Conservation (phyloP, 352 stramenopile species). For the Pythium brassicae region DNA sequence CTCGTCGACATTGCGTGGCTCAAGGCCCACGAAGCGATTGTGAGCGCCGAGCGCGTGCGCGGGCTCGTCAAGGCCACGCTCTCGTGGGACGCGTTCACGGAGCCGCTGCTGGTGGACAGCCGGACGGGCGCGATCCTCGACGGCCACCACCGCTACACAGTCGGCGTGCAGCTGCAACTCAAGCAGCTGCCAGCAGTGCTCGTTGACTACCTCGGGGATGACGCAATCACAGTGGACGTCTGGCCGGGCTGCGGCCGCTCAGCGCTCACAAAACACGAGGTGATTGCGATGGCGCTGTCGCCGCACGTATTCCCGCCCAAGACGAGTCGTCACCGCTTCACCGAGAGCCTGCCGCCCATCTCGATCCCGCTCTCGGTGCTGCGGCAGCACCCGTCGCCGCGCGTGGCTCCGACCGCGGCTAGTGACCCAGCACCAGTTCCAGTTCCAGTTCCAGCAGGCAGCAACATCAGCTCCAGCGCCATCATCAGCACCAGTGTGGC, state of each 20-base stretch:
- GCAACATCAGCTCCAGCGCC: not conserved
- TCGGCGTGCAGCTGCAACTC: conserved; percentile 63
- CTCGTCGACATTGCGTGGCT: conserved; percentile 81
- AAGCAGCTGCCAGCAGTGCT: conserved; percentile 73
- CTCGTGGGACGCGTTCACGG: conserved; percentile 78
- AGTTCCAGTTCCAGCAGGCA: too few species aligned
- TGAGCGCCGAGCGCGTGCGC: conserved; percentile 75
- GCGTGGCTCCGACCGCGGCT: conserved; percentile 34
- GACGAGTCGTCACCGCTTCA: conserved; percentile 81
- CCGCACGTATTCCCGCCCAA: conserved; percentile 81
- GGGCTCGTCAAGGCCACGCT: conserved; percentile 75
- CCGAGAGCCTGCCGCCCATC: conserved; percentile 73
- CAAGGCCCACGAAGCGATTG: conserved; percentile 81
- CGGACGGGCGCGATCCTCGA: conserved; percentile 80
- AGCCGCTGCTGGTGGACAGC: conserved; percentile 76
- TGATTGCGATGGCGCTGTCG: conserved; percentile 81
- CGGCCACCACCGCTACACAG: conserved; percentile 80
- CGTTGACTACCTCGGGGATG: conserved; percentile 76
- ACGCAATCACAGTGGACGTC: conserved; percentile 71
- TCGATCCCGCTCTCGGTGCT: conserved; percentile 76
- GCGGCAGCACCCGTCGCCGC: conserved; percentile 50
- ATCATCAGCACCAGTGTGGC: not conserved
- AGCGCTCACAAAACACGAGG: conserved; percentile 68
- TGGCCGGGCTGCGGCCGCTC: conserved; percentile 70
- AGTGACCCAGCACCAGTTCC: too few species aligned